Conservation (phyloP, 2,329 filamentous ascomycete species). For the Aspergillus clavatus region DNA sequence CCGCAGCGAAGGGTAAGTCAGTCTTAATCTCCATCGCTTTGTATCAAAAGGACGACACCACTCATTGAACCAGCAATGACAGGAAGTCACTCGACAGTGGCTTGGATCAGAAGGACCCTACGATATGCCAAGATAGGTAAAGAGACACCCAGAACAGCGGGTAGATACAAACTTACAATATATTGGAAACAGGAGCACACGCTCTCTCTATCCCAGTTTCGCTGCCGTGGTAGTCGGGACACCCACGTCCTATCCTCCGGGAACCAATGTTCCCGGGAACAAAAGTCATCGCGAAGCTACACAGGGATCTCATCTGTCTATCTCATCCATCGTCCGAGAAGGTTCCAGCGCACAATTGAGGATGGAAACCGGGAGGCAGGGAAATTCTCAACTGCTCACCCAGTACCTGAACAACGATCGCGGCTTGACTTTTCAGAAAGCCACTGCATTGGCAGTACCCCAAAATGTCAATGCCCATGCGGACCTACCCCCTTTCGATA, state of each 20-base stretch:
- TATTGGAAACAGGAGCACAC: neutral
- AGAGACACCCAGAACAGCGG: neutral
- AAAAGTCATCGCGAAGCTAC: neutral
- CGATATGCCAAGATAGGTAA: slow-evolving; percentile 7
- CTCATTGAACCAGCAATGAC: slow-evolving; percentile 12
- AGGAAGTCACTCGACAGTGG: neutral
- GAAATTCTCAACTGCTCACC: slow-evolving; percentile 16
- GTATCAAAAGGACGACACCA: neutral
- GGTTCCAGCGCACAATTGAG: neutral
- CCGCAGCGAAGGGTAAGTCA: slow-evolving; percentile 18
- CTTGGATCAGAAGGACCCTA: neutral
- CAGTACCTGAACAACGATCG: slow-evolving; percentile 18
- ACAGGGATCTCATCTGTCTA: neutral
- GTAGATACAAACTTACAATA: neutral
- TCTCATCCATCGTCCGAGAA: neutral
- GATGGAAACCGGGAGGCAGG: slow-evolving; percentile 6
- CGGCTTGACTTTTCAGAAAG: slow-evolving; percentile 20
- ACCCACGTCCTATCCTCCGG: neutral
- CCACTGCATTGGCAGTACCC: slow-evolving; percentile 24
- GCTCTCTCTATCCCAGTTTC: neutral
- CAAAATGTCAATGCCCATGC: slow-evolving; percentile 29
- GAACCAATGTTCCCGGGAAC: neutral
- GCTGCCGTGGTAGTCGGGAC: neutral
- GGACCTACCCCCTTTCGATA: slow-evolving; percentile 27
- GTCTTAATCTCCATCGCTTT: neutral